These are phyloP conservation scores for Aaosphaeria arxii DNA, from an alignment of 2,329 filamentous ascomycete species.

Conservation along the genomic window DNA sequence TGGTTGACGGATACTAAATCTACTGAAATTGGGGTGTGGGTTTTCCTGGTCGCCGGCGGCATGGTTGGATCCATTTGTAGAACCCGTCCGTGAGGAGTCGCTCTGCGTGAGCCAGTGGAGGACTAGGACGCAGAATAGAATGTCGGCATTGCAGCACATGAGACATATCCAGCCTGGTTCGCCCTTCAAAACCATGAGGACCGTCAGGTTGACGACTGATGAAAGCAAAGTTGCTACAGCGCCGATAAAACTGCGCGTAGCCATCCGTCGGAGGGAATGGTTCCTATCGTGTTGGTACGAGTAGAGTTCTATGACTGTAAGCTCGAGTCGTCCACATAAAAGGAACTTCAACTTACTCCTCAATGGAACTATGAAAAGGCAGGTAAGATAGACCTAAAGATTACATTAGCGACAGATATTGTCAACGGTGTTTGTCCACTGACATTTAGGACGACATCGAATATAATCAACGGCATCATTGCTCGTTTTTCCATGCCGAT, in stretches of 20 bases:
- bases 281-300: slow-evolving; percentile 50
- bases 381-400: slow-evolving; percentile 56
- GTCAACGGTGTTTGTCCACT: slow-evolving; percentile 1
- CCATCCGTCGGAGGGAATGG: slow-evolving; percentile 50
- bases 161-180: slow-evolving; percentile 65
- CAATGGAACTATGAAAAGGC: slow-evolving; percentile 61
- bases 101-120: slow-evolving; percentile 58
- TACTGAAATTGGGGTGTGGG: neutral
- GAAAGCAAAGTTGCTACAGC: slow-evolving; percentile 56
- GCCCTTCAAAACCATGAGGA: slow-evolving; percentile 57
- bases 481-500: slow-evolving; percentile 60
- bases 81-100: slow-evolving; percentile 18
- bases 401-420: neutral
- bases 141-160: slow-evolving; percentile 64
- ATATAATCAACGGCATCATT: slow-evolving; percentile 60
- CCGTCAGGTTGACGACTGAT: slow-evolving; percentile 58
- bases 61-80: neutral
- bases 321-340: neutral
- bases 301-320: slow-evolving; percentile 46
- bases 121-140: slow-evolving; percentile 60
- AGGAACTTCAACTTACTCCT: slow-evolving; percentile 42
- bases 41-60: neutral
- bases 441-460: slow-evolving; percentile 60
- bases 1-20: neutral
- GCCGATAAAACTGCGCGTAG: slow-evolving; percentile 59